phyloP scores from a whole-genome alignment of 1,284 basidiomycete genomes.

The Ganoderma leucocontextum region DNA sequence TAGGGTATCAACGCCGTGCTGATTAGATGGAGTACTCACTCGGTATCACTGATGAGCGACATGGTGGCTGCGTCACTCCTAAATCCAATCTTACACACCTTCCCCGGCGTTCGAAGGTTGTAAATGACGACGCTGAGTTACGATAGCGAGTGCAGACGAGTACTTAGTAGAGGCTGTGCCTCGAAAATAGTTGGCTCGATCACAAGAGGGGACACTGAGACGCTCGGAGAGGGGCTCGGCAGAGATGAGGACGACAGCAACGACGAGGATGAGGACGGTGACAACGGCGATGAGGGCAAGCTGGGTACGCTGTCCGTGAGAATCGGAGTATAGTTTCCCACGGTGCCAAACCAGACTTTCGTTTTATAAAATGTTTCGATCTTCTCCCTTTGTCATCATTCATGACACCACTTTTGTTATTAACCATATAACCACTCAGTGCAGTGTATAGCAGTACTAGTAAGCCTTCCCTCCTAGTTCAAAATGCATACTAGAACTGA shows the following conservation, averaged over 20 bases:
- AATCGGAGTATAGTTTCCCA: neutral
- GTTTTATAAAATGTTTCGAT: neutral
- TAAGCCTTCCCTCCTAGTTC: neutral
- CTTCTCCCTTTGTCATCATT: neutral
- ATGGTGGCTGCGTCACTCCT: conserved; percentile 41
- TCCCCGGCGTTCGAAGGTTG: neutral
- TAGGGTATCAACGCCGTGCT: neutral
- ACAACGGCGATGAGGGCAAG: neutral
- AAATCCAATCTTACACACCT: neutral
- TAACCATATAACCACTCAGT: neutral
- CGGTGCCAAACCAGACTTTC: neutral
- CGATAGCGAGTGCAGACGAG: neutral
- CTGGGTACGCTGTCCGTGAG: neutral
- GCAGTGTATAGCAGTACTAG: neutral
- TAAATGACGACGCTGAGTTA: neutral
- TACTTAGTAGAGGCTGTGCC: neutral
- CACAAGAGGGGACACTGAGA: neutral
- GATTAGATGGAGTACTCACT: conserved; percentile 46
- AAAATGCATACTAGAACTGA: neutral
- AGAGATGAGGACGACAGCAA: neutral
- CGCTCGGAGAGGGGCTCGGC: neutral
- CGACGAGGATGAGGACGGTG: too few relatives aligned
- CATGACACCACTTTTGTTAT: neutral
- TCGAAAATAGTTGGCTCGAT: neutral
- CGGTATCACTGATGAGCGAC: conserved; percentile 73